Evolutionary conservation across 78 protist species (phyloP).

Genomic region (Guillardia theta): DNA sequence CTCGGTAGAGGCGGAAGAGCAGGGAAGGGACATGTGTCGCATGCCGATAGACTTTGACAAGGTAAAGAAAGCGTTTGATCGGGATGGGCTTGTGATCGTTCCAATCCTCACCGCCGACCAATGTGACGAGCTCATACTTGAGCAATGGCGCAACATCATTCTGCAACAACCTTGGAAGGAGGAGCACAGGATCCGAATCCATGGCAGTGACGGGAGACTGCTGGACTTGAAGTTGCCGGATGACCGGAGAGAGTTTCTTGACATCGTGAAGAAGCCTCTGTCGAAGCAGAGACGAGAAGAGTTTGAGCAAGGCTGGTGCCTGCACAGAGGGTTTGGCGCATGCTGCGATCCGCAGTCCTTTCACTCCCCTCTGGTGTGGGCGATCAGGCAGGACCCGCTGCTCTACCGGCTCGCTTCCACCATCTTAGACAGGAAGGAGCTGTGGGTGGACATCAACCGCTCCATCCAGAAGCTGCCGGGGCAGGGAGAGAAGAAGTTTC

Average conservation of each 20-base stretch:
- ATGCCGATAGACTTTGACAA: too few species aligned
- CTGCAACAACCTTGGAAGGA: neutral
- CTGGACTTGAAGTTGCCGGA: neutral
- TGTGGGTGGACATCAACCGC: neutral
- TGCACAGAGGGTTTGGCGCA: neutral
- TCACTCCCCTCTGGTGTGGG: neutral
- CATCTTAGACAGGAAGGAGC: neutral
- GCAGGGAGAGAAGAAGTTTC: neutral
- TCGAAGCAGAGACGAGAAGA: neutral
- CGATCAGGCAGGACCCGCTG: neutral
- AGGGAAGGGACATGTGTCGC: too few species aligned
- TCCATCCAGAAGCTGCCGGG: neutral
- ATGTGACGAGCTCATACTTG: neutral
- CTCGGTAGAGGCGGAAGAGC: too few species aligned
- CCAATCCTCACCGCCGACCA: neutral
- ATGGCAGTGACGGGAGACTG: neutral
- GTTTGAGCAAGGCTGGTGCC: neutral
- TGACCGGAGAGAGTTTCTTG: neutral
- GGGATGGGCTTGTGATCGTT: neutral
- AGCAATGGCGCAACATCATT: neutral
- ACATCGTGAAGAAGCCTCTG: neutral
- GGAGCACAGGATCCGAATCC: neutral
- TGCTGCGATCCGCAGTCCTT: neutral
- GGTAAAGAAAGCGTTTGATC: neutral
- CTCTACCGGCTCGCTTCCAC: neutral